Evolutionary conservation across 352 stramenopile genomes (phyloP).

Genomic region (Phytophthora sojae): DNA sequence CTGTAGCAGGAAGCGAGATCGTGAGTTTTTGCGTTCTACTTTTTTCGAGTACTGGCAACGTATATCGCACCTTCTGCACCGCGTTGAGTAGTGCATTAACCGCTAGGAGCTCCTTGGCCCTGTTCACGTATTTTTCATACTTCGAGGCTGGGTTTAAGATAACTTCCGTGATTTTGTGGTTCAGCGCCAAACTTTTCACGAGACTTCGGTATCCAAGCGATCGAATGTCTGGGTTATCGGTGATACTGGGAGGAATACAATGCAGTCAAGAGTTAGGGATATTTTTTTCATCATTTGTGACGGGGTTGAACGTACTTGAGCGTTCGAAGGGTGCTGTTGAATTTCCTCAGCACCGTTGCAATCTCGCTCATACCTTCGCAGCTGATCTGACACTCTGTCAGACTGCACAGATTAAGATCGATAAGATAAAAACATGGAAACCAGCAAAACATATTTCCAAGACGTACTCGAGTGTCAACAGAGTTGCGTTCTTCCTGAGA

Average conservation of each 20-base stretch:
- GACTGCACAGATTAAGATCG: slow-evolving; percentile 22
- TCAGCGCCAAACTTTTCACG: slow-evolving; percentile 51
- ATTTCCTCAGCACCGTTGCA: slow-evolving; percentile 43
- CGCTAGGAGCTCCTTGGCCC: slow-evolving; percentile 39
- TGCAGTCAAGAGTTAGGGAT: not conserved
- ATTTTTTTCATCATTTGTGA: not conserved
- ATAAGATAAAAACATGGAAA: not conserved
- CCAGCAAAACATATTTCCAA: not conserved
- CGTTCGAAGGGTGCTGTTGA: slow-evolving; percentile 54
- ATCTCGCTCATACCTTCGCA: slow-evolving; percentile 53
- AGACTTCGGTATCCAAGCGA: slow-evolving; percentile 57
- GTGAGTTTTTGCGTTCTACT: not conserved
- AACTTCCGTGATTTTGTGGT: slow-evolving; percentile 46
- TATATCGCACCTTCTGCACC: slow-evolving; percentile 35
- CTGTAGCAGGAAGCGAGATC: not conserved
- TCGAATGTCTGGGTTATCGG: slow-evolving; percentile 51
- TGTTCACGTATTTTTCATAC: slow-evolving; percentile 42
- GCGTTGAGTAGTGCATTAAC: slow-evolving; percentile 52
- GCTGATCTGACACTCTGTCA: slow-evolving; percentile 51
- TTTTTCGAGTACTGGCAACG: not conserved
- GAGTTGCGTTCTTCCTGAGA: slow-evolving; percentile 62
- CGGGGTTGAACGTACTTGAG: slow-evolving; percentile 39
- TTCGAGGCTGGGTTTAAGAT: slow-evolving; percentile 37
- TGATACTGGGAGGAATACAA: slow-evolving; percentile 31
- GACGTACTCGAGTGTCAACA: slow-evolving; percentile 57